Conservation (phyloP, 2,329 filamentous ascomycete species). For the Arthrobotrys sphaeroides region DNA sequence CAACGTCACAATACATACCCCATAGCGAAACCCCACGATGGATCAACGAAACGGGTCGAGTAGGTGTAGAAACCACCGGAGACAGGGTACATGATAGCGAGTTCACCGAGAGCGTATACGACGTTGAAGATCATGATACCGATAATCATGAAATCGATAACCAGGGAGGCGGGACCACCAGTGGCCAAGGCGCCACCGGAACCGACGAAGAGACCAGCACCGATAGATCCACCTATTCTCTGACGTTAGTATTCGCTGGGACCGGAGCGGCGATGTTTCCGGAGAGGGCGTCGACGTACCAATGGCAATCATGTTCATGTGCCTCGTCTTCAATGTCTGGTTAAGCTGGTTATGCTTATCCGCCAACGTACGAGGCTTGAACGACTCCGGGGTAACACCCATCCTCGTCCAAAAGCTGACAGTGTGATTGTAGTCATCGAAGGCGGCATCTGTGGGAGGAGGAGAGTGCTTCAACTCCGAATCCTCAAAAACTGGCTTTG, state of each 20-base stretch:
- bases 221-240: conserved; percentile 69
- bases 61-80: conserved; percentile 72
- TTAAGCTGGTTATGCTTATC: conserved; percentile 61
- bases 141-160: conserved; percentile 66
- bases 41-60: conserved; percentile 69
- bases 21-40: conserved; percentile 68
- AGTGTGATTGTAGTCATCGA: conserved; percentile 55
- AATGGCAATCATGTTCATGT: conserved; percentile 72
- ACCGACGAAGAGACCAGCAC: conserved; percentile 72
- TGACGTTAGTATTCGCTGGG: conserved; percentile 60
- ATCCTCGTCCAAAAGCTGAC: conserved; percentile 61
- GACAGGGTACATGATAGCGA: conserved; percentile 71
- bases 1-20: conserved; percentile 58
- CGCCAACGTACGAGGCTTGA: conserved; percentile 59
- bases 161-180: conserved; percentile 60
- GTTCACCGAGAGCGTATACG: conserved; percentile 70
- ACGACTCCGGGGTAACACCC: conserved; percentile 61
- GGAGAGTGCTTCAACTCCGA: conserved; percentile 20
- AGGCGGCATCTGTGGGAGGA: not conserved
- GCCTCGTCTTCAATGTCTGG: conserved; percentile 67
- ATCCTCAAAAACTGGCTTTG: conserved; percentile 21
- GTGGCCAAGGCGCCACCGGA: conserved; percentile 67
- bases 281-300: conserved; percentile 69
- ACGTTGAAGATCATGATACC: conserved; percentile 70
- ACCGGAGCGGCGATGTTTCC: conserved; percentile 70